Percentiles rank a stretch among this genome's conserved stretches.
phyloP scores from a whole-genome alignment of 164 flowering plant species.

The Nymphaea colorata region DNA sequence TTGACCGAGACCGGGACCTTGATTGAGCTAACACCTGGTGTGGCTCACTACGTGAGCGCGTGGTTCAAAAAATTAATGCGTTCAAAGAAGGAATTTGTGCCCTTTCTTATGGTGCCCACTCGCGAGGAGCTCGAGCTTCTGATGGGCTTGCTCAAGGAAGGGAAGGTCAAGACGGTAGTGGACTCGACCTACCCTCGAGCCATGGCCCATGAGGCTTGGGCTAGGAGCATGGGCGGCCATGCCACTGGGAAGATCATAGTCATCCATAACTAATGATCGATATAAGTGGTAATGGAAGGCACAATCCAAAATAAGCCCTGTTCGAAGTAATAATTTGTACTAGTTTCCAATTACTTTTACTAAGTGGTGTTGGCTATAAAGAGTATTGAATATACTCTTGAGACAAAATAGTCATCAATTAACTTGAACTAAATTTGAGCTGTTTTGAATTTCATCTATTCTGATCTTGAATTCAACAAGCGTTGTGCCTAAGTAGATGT shows the following conservation, averaged over 20 bases:
- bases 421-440: no score
- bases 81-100: conserved; percentile 2
- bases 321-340: no score
- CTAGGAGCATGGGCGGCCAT: background rate
- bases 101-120: background rate
- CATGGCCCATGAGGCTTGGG: conserved; percentile 2
- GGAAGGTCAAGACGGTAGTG: background rate
- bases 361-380: no score
- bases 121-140: background rate
- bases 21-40: background rate
- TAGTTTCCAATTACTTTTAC: no score
- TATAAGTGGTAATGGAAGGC: no score
- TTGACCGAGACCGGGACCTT: conserved; percentile 2
- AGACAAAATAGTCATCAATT: no score
- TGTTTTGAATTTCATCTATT: no score
- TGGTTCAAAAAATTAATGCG: background rate
- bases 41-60: background rate
- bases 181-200: background rate
- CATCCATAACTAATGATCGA: background rate
- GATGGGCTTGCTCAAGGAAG: conserved; percentile 1
- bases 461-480: no score
- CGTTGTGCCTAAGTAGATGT: no score
- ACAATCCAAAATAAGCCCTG: no score
- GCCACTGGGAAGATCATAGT: conserved; percentile 4
- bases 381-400: no score